phyloP scores from a whole-genome alignment of 495 filamentous ascomycete species.

The Aspergillus coremiiformis region DNA sequence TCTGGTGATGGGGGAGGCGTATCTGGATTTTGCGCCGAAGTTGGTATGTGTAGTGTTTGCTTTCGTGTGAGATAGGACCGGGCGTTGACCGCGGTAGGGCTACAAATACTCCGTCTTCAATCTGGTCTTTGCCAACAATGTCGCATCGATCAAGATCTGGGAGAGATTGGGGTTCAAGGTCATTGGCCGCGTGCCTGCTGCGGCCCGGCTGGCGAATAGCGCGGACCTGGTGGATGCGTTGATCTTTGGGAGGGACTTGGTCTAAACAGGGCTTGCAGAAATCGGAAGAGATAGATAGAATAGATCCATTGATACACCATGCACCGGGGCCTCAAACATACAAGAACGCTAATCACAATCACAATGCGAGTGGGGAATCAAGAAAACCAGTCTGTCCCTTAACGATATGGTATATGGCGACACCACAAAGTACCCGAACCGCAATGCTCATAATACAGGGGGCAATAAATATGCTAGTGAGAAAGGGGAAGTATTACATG shows the following conservation, averaged over 20 bases:
- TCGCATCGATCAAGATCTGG: slow-evolving; percentile 91
- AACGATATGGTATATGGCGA: slow-evolving; percentile 15
- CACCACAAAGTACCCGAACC: slow-evolving; percentile 5
- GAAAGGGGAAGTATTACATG: background rate
- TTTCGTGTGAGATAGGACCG: background rate
- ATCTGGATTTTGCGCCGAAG: slow-evolving; percentile 86
- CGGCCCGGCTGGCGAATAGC: slow-evolving; percentile 36
- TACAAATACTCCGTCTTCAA: slow-evolving; percentile 98
- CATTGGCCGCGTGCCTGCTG: slow-evolving; percentile 67
- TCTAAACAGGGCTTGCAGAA: slow-evolving; percentile 1
- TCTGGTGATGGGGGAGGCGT: slow-evolving; percentile 81
- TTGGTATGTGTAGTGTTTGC: slow-evolving; percentile 44
- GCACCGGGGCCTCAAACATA: slow-evolving; percentile 2
- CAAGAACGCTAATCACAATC: slow-evolving; percentile 10
- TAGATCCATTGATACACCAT: slow-evolving; percentile 5
- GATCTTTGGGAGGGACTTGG: slow-evolving; percentile 38
- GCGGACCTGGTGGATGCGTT: slow-evolving; percentile 40
- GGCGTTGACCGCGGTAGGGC: slow-evolving; percentile 41
- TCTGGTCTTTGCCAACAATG: slow-evolving; percentile 95
- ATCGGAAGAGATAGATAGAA: slow-evolving; percentile 5
- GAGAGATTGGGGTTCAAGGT: slow-evolving; percentile 91
- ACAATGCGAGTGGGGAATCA: slow-evolving; percentile 25
- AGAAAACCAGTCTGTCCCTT: slow-evolving; percentile 13
- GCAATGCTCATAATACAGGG: slow-evolving; percentile 17
- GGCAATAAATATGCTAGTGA: background rate